Evolutionary conservation across 2,329 filamentous ascomycete genomes (phyloP).

Genomic region (Trichoderma atroviride): DNA sequence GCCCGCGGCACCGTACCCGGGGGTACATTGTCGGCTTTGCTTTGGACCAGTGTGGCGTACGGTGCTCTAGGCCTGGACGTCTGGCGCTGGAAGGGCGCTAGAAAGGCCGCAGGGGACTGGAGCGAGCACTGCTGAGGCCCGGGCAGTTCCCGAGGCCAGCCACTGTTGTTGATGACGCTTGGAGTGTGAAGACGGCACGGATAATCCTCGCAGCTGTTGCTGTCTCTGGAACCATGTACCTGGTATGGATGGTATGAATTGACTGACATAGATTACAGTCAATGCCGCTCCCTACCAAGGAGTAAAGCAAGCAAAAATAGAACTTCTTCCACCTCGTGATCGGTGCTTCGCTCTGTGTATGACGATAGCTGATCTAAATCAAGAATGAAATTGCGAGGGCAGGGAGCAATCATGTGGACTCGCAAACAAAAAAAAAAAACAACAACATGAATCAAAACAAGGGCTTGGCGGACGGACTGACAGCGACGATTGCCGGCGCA

Average conservation of each 20-base stretch:
- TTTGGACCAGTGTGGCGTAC: conserved; percentile 26
- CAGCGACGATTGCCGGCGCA: conserved; percentile 13
- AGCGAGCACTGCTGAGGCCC: background rate
- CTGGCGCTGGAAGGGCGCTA: conserved; percentile 17
- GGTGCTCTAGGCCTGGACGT: conserved; percentile 1
- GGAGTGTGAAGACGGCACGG: background rate
- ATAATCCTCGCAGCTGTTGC: background rate
- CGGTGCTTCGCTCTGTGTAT: background rate
- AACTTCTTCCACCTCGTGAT: background rate
- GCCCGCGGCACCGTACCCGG: background rate
- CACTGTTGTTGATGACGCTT: background rate
- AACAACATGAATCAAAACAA: background rate
- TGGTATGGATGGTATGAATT: background rate
- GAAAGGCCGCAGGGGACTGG: background rate
- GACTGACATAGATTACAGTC: background rate
- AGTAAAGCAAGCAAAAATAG: background rate
- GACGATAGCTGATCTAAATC: background rate
- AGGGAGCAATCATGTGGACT: background rate
- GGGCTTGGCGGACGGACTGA: conserved; percentile 17
- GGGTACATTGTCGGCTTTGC: conserved; percentile 19
- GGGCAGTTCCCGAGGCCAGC: conserved; percentile 16
- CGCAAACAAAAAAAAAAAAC: background rate
- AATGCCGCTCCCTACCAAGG: background rate
- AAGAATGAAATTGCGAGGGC: conserved; percentile 3
- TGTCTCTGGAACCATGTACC: background rate